phyloP scores from a whole-genome alignment of 495 filamentous ascomycete species.

The Neurospora terricola region DNA sequence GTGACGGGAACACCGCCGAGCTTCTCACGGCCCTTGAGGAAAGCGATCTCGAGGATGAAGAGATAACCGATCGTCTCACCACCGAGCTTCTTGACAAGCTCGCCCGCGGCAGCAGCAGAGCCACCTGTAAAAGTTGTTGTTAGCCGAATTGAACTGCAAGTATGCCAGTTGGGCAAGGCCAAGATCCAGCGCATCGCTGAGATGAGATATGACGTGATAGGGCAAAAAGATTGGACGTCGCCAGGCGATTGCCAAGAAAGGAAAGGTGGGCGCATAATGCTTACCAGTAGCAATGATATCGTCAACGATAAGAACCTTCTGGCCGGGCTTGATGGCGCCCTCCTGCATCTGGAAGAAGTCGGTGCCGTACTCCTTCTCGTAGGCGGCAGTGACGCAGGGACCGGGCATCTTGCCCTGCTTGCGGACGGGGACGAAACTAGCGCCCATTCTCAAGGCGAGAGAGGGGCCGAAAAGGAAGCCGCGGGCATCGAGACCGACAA shows the following conservation, averaged over 20 bases:
- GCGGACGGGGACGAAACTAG: constrained; percentile 87
- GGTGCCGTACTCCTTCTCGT: constrained; percentile 92
- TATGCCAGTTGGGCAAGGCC: neutral
- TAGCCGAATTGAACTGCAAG: constrained; percentile 1
- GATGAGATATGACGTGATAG: neutral
- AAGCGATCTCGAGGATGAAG: constrained; percentile 93
- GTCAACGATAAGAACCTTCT: constrained; percentile 87
- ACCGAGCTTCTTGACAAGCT: constrained; percentile 74
- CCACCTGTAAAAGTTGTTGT: constrained; percentile 50
- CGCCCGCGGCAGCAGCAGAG: constrained; percentile 78
- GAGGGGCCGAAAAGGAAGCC: constrained; percentile 94
- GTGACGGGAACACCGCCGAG: constrained; percentile 69
- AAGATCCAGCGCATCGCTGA: neutral
- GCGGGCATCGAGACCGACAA: constrained; percentile 87
- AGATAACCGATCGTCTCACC: constrained; percentile 80
- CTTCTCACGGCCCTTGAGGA: constrained; percentile 85
- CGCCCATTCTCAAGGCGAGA: constrained; percentile 73
- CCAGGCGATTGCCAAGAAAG: neutral
- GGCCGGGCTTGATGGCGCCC: constrained; percentile 72
- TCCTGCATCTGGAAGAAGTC: constrained; percentile 95
- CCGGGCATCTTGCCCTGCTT: constrained; percentile 97
- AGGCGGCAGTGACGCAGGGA: constrained; percentile 68
- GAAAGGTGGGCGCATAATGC: constrained; percentile 18
- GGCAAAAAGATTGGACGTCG: neutral
- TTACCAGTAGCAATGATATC: constrained; percentile 97